Evolutionary conservation across 2,329 filamentous ascomycete species (phyloP), one percentile per base, ranked within the genome.

Genomic region (Ophiostoma sp.): DNA sequence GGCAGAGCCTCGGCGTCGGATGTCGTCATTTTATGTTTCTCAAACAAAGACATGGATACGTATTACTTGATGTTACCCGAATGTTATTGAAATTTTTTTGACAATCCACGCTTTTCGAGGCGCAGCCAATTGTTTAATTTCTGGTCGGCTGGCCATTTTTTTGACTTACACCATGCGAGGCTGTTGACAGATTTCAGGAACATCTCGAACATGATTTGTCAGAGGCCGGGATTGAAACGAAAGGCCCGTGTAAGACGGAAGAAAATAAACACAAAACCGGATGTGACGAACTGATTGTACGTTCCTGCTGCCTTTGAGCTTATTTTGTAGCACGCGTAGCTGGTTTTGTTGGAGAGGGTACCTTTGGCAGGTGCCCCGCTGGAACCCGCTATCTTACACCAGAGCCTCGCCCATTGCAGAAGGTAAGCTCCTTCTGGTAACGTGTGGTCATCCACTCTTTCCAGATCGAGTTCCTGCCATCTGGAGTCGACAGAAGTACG

Each of bases 331-430:
- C 4, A 25, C 12, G 15, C 19, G 36, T 6, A 17, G 52, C 25
- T 57, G 11, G 25, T 31, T 2, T 31, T 31, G 33, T 55, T 55
- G 9, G 22, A 55, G 50, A 55, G 50, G n/a, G 50, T 6, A 25
- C 12, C 15, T 25, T 59, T 17, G 55, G 39, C 22, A 68, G 39
- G 36, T n/a, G 36, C 71, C 39, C 64, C 71, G 55, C 71, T 50
- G 69, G 42, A 59, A 52, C 52, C 25, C 57, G 64, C 52, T 61
- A 61, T 59, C 71, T 69, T 72, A 50, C 71, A 72, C 71, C 63
- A 72, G 52, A 59, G 48, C 59, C 61, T 66, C 61, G 61, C 36
- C 59, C 11, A 5, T 45, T 45, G 36, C 12, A 45, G n/a, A 28
- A 28, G 36, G 36, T 42, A 45, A 42, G 61, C 36, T 66, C 36